Evolutionary conservation across 495 filamentous ascomycete species (phyloP).

Genomic region (Neurospora tetrasperma): DNA sequence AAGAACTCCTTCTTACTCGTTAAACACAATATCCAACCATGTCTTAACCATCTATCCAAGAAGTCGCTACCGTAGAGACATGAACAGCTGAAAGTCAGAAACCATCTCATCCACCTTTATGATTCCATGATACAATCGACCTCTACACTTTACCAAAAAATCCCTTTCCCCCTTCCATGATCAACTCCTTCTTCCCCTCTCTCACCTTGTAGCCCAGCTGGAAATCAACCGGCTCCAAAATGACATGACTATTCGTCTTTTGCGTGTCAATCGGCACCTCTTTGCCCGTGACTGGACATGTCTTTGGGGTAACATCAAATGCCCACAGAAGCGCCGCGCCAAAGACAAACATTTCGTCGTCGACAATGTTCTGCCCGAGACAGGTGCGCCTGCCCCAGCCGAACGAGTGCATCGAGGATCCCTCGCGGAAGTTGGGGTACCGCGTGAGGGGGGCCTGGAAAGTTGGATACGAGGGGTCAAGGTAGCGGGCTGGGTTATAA

Average conservation of each 20-base stretch:
- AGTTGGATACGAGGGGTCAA: constrained; percentile 42
- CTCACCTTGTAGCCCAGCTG: constrained; percentile 30
- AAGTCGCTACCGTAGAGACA: not conserved
- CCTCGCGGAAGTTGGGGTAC: constrained; percentile 45
- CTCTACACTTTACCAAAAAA: constrained; percentile 22
- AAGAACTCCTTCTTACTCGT: not conserved
- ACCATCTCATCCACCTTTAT: not conserved
- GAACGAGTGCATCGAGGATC: constrained; percentile 41
- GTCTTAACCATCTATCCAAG: not conserved
- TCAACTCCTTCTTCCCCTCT: constrained; percentile 19
- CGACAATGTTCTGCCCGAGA: constrained; percentile 51
- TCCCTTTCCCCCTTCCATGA: constrained; percentile 26
- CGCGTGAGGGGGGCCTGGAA: constrained; percentile 42
- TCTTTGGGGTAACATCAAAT: constrained; percentile 36
- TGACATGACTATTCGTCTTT: constrained; percentile 39
- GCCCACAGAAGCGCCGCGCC: constrained; percentile 39
- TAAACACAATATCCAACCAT: not conserved
- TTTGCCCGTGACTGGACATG: constrained; percentile 30
- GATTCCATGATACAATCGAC: no score
- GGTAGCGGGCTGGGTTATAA: constrained; percentile 46
- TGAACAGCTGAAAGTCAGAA: not conserved
- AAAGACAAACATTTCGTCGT: constrained; percentile 42
- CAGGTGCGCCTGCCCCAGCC: constrained; percentile 57
- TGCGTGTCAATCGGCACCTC: constrained; percentile 39
- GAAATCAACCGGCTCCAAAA: constrained; percentile 35